These are phyloP conservation scores for Cytospora chrysosperma DNA, from an alignment of 2,329 filamentous ascomycete species.

Conservation along the genomic window DNA sequence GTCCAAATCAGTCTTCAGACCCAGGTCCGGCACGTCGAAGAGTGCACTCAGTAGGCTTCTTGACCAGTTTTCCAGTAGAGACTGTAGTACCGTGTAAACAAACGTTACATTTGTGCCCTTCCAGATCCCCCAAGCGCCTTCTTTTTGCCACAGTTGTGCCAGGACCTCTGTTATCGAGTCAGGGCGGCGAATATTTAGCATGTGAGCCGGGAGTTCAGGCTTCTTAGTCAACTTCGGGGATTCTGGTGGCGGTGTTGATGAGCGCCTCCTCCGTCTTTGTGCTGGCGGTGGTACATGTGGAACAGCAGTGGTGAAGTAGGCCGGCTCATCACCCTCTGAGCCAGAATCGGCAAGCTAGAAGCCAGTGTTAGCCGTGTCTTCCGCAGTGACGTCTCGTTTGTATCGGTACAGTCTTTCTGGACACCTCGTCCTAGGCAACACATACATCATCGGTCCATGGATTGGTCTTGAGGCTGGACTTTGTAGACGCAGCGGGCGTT, in stretches of 20 bases:
- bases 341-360: slow-evolving; percentile 56
- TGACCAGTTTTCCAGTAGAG: slow-evolving; percentile 88
- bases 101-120: slow-evolving; percentile 92
- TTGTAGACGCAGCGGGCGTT: slow-evolving; percentile 13
- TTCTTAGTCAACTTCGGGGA: slow-evolving; percentile 38
- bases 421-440: neutral
- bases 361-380: neutral
- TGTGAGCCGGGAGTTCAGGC: slow-evolving; percentile 48
- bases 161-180: slow-evolving; percentile 86
- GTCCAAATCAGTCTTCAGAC: slow-evolving; percentile 73
- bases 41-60: slow-evolving; percentile 87
- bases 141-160: slow-evolving; percentile 82
- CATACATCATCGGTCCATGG: slow-evolving; percentile 31
- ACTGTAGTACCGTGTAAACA: slow-evolving; percentile 81
- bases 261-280: slow-evolving; percentile 35
- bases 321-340: slow-evolving; percentile 73
- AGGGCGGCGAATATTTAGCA: slow-evolving; percentile 68
- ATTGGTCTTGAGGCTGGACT: slow-evolving; percentile 26
- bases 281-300: slow-evolving; percentile 55
- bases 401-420: neutral
- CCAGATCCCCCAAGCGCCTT: slow-evolving; percentile 90
- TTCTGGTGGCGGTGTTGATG: slow-evolving; percentile 33
- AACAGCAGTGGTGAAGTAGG: slow-evolving; percentile 74
- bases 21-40: slow-evolving; percentile 83
- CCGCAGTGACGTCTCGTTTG: neutral